These are phyloP conservation scores for Fusarium globosum DNA, from an alignment of 2,329 filamentous ascomycete species.

Conservation along the genomic window DNA sequence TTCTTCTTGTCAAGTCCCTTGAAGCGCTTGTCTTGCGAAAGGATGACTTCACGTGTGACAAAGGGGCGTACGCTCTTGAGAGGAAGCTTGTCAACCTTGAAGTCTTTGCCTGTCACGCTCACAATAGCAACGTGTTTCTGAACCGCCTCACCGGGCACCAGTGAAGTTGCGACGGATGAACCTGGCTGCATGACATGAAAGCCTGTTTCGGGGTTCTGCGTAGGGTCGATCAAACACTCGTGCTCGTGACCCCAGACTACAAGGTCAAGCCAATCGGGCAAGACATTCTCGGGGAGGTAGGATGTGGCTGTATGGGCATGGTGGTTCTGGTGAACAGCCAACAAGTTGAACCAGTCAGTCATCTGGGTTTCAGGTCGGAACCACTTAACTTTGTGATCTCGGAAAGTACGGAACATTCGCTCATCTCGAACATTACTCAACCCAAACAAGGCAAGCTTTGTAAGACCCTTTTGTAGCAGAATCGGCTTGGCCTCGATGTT, in stretches of 20 bases:
- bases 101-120: constrained; percentile 84
- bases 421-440: constrained; percentile 97
- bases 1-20: constrained; percentile 81
- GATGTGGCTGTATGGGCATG: constrained; percentile 90
- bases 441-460: constrained; percentile 92
- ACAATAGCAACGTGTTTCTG: constrained; percentile 91
- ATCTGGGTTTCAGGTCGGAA: constrained; percentile 84
- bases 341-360: constrained; percentile 93
- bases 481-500: constrained; percentile 94
- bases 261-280: constrained; percentile 91
- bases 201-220: constrained; percentile 83
- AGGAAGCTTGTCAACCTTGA: constrained; percentile 81
- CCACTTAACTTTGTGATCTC: constrained; percentile 94
- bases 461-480: constrained; percentile 90
- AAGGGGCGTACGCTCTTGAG: constrained; percentile 93
- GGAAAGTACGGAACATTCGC: constrained; percentile 90
- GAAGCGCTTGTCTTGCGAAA: constrained; percentile 81
- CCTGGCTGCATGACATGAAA: constrained; percentile 98
- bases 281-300: constrained; percentile 93
- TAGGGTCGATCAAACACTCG: constrained; percentile 90
- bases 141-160: constrained; percentile 89
- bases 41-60: constrained; percentile 82
- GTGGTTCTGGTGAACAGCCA: constrained; percentile 97
- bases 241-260: constrained; percentile 98
- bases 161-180: constrained; percentile 93